Base-by-base conservation (phyloP, 2,329 filamentous ascomycete genomes). In the Cercospora sp. region DNA sequence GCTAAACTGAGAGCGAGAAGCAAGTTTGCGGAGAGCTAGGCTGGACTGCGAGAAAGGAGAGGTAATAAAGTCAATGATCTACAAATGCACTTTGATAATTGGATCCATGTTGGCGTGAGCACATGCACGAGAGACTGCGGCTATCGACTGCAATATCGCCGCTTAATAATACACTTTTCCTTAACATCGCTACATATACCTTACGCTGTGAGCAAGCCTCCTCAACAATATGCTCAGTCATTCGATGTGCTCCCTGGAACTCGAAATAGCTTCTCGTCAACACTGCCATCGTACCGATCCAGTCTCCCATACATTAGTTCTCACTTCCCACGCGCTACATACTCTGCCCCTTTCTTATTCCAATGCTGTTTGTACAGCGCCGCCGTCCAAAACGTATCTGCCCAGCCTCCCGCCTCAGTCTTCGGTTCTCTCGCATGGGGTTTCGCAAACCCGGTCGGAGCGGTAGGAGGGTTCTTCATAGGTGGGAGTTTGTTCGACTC, bases 11-110 rank as follows among this genome's bases (percentile, higher is more conserved):
- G 65, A 30, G 51, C 60, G 60, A 36, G 55, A 18, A 67, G 65
- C 45, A 67, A 64, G 30, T 67, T 67, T 53, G 65, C 65, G 5
- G 64, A 62, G 20, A 55, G 51, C 20, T 55, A 55, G 51, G 5
- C 4, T 55, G 51, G 26, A 55, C 20, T 28, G 6, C 8, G 10
- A 3, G 18, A 55, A 55, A 55, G 20, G 20, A 7, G 23, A 5
- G 51, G 5, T 1, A 26, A n/a, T 10, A 28, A 28, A 28, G 13
- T 39, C 13, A 39, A 39, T 4, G 33, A 39, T 13, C 12, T 28
- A 16, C n/a, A 48, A 20, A 48, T 48, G 42, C 5, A 39, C 33
- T 48, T 48, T 20, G 42, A 48, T 20, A 9, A 20, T 48, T 12
- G 6, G n/a, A 20, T 10, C n/a, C 42, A 20, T 48, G 42, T 6